Evolutionary conservation across 306 rosid species (phyloP).

Genomic region (Quercus variabilis): DNA sequence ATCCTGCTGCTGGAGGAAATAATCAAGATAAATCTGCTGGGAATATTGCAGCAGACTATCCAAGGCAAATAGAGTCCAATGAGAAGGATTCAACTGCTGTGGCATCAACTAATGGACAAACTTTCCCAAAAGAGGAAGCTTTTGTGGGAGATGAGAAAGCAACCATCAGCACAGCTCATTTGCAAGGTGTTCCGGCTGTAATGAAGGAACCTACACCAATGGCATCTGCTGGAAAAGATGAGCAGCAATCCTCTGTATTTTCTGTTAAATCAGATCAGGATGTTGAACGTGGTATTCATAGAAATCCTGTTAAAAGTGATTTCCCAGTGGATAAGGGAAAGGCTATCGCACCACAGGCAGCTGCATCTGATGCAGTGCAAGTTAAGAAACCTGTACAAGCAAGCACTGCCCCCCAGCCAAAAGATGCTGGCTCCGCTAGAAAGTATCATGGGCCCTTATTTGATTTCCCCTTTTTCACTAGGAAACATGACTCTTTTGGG

Average conservation of each 20-base stretch:
- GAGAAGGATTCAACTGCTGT: constrained; percentile 52
- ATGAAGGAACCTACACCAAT: constrained; percentile 51
- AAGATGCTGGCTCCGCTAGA: constrained; percentile 59
- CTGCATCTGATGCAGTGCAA: constrained; percentile 62
- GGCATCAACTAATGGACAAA: constrained; percentile 47
- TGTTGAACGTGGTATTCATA: constrained; percentile 46
- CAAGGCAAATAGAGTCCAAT: constrained; percentile 45
- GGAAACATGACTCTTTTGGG: constrained; percentile 91
- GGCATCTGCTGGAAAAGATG: constrained; percentile 65
- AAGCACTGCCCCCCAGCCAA: constrained; percentile 51
- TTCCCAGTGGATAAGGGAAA: constrained; percentile 72
- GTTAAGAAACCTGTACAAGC: constrained; percentile 56
- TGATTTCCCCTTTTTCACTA: constrained; percentile 95
- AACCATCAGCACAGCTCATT: constrained; percentile 33
- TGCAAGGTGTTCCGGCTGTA: constrained; percentile 45
- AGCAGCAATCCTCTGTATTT: constrained; percentile 43
- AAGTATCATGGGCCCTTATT: constrained; percentile 97
- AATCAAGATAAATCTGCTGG: constrained; percentile 60
- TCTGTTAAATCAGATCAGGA: constrained; percentile 65
- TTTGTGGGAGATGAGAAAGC: constrained; percentile 59
- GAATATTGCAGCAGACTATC: constrained; percentile 48
- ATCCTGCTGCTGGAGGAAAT: constrained; percentile 54
- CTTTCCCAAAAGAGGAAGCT: constrained; percentile 53
- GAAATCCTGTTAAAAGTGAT: constrained; percentile 54
- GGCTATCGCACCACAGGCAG: constrained; percentile 56